Percentiles rank a stretch among this genome's conserved stretches.
phyloP scores from a whole-genome alignment of 352 stramenopile genomes.

The Phytophthora syringae region DNA sequence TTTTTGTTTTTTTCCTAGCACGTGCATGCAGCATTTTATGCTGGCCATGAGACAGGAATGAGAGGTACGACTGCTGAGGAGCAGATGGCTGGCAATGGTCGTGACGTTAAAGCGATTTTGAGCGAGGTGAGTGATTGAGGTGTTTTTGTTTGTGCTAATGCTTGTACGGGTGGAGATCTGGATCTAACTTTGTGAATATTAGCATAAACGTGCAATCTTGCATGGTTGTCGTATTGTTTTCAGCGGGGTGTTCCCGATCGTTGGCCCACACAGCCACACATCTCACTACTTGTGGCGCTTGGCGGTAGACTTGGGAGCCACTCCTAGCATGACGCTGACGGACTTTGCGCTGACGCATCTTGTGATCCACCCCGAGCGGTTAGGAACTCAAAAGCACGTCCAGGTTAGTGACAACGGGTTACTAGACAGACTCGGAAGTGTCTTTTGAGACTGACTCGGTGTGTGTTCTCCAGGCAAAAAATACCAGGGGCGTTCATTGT shows the following conservation, averaged over 20 bases:
- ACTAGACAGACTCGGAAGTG: no score
- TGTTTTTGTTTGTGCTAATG: neutral
- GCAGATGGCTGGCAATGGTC: constrained; percentile 71
- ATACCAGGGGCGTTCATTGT: constrained; percentile 71
- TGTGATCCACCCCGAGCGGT: constrained; percentile 79
- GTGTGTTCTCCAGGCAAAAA: constrained; percentile 52
- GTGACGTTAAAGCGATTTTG: constrained; percentile 75
- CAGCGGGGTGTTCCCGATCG: constrained; percentile 80
- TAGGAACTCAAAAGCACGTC: constrained; percentile 84
- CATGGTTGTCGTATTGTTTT: constrained; percentile 77
- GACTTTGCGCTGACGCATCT: constrained; percentile 85
- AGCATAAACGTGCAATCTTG: constrained; percentile 80
- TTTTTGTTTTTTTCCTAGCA: constrained; percentile 32
- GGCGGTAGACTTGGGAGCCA: constrained; percentile 69
- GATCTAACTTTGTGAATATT: constrained; percentile 9
- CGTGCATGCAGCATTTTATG: constrained; percentile 70
- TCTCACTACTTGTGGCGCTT: constrained; percentile 83
- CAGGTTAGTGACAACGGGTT: no score
- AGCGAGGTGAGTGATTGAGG: constrained; percentile 44
- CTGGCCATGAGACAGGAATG: constrained; percentile 49
- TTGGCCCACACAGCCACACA: constrained; percentile 58
- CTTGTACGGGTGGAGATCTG: neutral
- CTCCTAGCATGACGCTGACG: constrained; percentile 70
- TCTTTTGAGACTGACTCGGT: constrained; percentile 7
- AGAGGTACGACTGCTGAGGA: constrained; percentile 64